Evolutionary conservation across 495 filamentous ascomycete species (phyloP).

Genomic region (Neurospora sp.): DNA sequence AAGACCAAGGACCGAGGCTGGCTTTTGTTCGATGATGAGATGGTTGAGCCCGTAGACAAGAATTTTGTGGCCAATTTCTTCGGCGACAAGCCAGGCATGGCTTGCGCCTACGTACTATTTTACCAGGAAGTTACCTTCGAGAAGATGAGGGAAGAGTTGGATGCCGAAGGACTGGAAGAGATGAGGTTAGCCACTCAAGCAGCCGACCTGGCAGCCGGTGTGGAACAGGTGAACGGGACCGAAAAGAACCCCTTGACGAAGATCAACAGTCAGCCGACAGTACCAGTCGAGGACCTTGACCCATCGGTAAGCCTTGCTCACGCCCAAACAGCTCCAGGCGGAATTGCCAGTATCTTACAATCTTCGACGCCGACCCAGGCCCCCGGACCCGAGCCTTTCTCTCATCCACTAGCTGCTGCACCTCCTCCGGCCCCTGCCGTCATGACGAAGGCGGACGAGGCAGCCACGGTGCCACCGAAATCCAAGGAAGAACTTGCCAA

Average conservation of each 20-base stretch:
- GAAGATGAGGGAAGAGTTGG: constrained; percentile 69
- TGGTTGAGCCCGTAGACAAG: constrained; percentile 96
- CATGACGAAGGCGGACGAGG: constrained; percentile 16
- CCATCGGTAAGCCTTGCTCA: constrained; percentile 46
- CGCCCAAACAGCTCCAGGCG: constrained; percentile 49
- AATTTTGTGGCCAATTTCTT: constrained; percentile 97
- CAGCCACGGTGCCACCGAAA: constrained; percentile 27
- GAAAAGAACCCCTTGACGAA: constrained; percentile 22
- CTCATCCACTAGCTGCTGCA: constrained; percentile 18
- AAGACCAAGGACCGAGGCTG: constrained; percentile 95
- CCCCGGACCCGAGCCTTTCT: constrained; percentile 15
- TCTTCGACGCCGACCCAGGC: constrained; percentile 14
- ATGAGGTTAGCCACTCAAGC: constrained; percentile 46
- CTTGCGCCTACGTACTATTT: constrained; percentile 94
- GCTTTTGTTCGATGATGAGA: constrained; percentile 94
- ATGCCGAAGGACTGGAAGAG: constrained; percentile 65
- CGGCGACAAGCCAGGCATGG: constrained; percentile 80
- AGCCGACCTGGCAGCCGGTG: constrained; percentile 40
- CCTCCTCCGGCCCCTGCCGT: constrained; percentile 20
- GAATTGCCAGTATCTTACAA: constrained; percentile 7
- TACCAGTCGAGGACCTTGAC: constrained; percentile 39
- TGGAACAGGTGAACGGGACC: constrained; percentile 29
- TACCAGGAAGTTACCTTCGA: constrained; percentile 95
- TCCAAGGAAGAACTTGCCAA: constrained; percentile 44
- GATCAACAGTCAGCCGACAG: constrained; percentile 29